phyloP scores from a whole-genome alignment of 768 basidiomycete genomes.

The Podaxis sp. region DNA sequence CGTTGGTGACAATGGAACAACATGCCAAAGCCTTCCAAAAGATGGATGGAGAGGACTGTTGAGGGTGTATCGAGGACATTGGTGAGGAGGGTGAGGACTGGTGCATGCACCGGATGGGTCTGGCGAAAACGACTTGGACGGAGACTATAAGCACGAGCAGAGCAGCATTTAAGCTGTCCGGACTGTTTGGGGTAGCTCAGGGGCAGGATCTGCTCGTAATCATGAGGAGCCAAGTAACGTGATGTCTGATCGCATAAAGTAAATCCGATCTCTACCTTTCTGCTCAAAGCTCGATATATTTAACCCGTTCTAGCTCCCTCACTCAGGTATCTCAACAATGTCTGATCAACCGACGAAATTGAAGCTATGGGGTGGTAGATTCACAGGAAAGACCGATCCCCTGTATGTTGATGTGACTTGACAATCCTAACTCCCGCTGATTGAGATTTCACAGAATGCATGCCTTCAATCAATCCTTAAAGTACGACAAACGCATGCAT shows the following conservation, averaged over 20 bases:
- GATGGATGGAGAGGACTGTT: not conserved
- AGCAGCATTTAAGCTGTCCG: not conserved
- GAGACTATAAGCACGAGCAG: not conserved
- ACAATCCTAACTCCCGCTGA: constrained; percentile 18
- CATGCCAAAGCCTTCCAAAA: constrained; percentile 31
- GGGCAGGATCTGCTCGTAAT: not conserved
- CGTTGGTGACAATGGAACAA: constrained; percentile 59
- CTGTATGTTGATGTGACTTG: constrained; percentile 44
- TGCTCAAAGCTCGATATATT: not conserved
- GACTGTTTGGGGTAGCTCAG: constrained; percentile 1
- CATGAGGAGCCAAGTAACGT: constrained; percentile 8
- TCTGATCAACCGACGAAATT: constrained; percentile 46
- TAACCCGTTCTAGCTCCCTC: not conserved
- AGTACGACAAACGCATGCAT: constrained; percentile 94
- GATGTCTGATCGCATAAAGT: not conserved
- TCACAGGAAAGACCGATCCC: constrained; percentile 88
- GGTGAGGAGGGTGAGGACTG: not conserved
- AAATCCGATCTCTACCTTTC: not conserved
- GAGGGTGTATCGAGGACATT: not conserved
- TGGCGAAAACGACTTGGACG: not conserved
- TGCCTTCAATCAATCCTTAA: constrained; percentile 93
- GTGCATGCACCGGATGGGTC: not conserved
- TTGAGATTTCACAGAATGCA: constrained; percentile 70
- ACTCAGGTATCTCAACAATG: constrained; percentile 24
- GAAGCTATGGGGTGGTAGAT: constrained; percentile 87